Base-by-base conservation (phyloP, 331 rosid genomes). In the Malus hybrid region DNA sequence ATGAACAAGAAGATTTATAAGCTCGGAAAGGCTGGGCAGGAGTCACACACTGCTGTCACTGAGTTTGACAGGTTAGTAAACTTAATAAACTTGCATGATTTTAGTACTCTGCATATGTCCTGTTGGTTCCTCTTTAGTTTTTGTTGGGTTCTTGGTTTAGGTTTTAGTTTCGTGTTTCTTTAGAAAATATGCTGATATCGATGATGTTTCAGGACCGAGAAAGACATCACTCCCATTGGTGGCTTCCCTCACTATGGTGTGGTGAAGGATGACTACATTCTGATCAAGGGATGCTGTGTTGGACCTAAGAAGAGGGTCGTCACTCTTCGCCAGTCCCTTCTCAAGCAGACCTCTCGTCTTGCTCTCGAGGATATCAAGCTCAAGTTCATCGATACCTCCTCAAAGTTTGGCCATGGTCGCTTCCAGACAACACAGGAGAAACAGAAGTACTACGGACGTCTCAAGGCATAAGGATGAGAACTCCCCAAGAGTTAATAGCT, bases 231-330 rank as follows among this genome's bases (percentile, higher is more conserved):
- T 24, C 97, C 97, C 18, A 87, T 91, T 82, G 96, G 96, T 78
- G 96, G 96, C 31, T 91, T 91, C 87, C 96, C 96, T 9, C 95
- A 91, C 74, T 91, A 91, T 1, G 97, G 97, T 83, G 33, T 91
- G 36, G 97, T 90, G 78, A 90, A 88, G 74, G 86, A 86, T 68
- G 96, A 90, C 63, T 90, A 50, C 75, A 16, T 88, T 12, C 75
- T 90, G 91, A 77, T 90, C 48, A 90, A 88, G 85, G 96, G 96
- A 7, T 72, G 96, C 70, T 80, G 86, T 60, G 93, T 90, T 76
- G 96, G 96, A 39, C 96, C 93, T 13, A 90, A 90, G 85, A 90
- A 90, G 68, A 86, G 96, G 76, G 96, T 89, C 13, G 34, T 91
- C 5, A 91, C 97, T 6, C 80, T 91, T 78, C 93, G 97, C 6